These are phyloP conservation scores for Paxillus involutus DNA, from an alignment of 768 basidiomycete genomes.

Conservation along the genomic window DNA sequence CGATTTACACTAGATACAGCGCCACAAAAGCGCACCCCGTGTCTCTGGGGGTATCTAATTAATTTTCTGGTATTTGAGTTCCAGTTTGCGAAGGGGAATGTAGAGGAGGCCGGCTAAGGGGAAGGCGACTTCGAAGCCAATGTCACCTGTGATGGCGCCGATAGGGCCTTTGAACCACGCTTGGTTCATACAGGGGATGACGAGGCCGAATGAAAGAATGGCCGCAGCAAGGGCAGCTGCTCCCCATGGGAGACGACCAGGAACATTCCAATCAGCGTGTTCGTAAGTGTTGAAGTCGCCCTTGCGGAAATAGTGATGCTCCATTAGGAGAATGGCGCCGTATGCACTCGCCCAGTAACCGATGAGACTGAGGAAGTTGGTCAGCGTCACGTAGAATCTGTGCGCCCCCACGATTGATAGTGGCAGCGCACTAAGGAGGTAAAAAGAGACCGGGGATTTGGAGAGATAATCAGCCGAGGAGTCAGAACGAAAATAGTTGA, in stretches of 20 bases:
- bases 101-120: conserved; percentile 47
- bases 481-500: background rate
- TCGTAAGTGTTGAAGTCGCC: conserved; percentile 51
- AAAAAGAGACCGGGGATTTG: background rate
- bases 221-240: conserved; percentile 57
- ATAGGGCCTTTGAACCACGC: conserved; percentile 73
- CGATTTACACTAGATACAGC: conserved; percentile 9
- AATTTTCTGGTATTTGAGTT: conserved; percentile 36
- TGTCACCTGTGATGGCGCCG: conserved; percentile 62
- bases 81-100: conserved; percentile 52
- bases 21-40: background rate
- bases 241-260: conserved; percentile 57
- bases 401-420: conserved; percentile 69
- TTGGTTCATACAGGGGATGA: conserved; percentile 70
- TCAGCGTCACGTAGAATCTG: conserved; percentile 62
- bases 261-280: conserved; percentile 49
- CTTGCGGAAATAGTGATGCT: conserved; percentile 66
- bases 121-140: conserved; percentile 67
- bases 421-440: conserved; percentile 54
- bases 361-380: conserved; percentile 67
- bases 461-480: conserved; percentile 8
- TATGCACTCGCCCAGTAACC: conserved; percentile 65
- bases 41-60: conserved; percentile 7
- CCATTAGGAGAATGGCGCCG: conserved; percentile 55
- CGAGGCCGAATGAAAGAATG: conserved; percentile 50